Conservation (phyloP, 2,329 filamentous ascomycete species). For the Albophoma yamanashiensis region DNA sequence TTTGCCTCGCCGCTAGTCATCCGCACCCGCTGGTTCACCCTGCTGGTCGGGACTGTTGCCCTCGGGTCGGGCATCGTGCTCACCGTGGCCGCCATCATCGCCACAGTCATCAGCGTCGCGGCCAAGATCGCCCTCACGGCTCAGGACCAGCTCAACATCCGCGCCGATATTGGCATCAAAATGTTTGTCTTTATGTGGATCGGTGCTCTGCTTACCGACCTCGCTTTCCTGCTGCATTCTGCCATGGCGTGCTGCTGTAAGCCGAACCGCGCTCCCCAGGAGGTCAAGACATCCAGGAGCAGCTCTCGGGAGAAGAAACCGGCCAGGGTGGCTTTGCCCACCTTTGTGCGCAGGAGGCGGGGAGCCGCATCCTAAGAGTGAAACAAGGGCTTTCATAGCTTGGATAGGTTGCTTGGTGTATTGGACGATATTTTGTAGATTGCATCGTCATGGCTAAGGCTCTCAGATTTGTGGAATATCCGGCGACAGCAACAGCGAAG, state of each 20-base stretch:
- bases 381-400: background rate
- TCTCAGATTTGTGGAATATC: background rate
- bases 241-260: slow-evolving; percentile 68
- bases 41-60: slow-evolving; percentile 57
- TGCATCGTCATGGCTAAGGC: background rate
- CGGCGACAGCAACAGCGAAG: background rate
- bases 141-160: slow-evolving; percentile 66
- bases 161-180: slow-evolving; percentile 53
- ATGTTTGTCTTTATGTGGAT: slow-evolving; percentile 93
- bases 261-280: slow-evolving; percentile 12
- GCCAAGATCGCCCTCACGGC: slow-evolving; percentile 67
- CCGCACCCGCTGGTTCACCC: slow-evolving; percentile 49
- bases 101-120: slow-evolving; percentile 74
- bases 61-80: slow-evolving; percentile 58
- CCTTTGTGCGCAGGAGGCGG: slow-evolving; percentile 18
- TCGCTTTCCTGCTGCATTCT: slow-evolving; percentile 65
- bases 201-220: slow-evolving; percentile 51
- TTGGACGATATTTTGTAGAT: background rate
- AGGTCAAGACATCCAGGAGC: slow-evolving; percentile 1
- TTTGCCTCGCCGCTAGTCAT: slow-evolving; percentile 50
- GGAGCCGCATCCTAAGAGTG: slow-evolving; percentile 2
- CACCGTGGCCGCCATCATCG: slow-evolving; percentile 60
- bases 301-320: slow-evolving; percentile 11
- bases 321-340: slow-evolving; percentile 11
- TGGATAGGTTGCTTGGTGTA: background rate